Conservation (phyloP, 2,329 filamentous ascomycete species). For the Herpotrichia juniperi region DNA sequence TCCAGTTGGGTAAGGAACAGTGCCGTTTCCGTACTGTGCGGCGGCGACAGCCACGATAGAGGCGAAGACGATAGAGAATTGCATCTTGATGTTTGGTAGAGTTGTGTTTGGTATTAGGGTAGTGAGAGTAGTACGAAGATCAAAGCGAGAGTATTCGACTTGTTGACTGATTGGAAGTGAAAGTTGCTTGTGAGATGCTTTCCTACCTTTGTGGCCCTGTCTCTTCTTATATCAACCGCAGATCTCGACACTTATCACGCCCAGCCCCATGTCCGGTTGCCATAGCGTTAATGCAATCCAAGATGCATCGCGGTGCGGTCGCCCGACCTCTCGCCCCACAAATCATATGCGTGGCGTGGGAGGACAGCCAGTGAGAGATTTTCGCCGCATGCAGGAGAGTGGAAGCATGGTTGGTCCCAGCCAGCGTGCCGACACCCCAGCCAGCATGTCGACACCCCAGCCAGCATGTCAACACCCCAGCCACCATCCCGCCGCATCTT, state of each 20-base stretch:
- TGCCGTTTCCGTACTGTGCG: slow-evolving; percentile 32
- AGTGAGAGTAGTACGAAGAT: neutral
- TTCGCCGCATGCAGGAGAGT: too few relatives aligned
- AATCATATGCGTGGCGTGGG: neutral
- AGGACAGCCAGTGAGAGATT: too few relatives aligned
- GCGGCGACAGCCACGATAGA: slow-evolving; percentile 30
- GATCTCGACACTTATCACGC: slow-evolving; percentile 2
- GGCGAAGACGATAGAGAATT: slow-evolving; percentile 39
- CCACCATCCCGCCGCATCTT: neutral
- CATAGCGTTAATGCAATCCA: neutral
- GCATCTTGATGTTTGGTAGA: slow-evolving; percentile 30
- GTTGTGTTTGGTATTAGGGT: neutral
- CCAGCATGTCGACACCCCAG: too few relatives aligned
- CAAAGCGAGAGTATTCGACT: neutral
- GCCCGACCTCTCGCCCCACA: neutral
- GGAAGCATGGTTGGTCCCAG: too few relatives aligned
- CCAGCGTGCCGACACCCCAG: too few relatives aligned
- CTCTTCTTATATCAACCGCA: neutral
- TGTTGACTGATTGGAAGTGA: neutral
- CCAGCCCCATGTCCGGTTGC: slow-evolving; percentile 3
- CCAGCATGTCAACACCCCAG: too few relatives aligned
- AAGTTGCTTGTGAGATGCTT: slow-evolving; percentile 1
- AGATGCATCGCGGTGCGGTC: neutral
- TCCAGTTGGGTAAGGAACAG: slow-evolving; percentile 15
- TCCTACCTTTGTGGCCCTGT: neutral